These are phyloP conservation scores for Aegilops tauschii DNA, from an alignment of 176 grass and related monocot species.

Conservation along the genomic window DNA sequence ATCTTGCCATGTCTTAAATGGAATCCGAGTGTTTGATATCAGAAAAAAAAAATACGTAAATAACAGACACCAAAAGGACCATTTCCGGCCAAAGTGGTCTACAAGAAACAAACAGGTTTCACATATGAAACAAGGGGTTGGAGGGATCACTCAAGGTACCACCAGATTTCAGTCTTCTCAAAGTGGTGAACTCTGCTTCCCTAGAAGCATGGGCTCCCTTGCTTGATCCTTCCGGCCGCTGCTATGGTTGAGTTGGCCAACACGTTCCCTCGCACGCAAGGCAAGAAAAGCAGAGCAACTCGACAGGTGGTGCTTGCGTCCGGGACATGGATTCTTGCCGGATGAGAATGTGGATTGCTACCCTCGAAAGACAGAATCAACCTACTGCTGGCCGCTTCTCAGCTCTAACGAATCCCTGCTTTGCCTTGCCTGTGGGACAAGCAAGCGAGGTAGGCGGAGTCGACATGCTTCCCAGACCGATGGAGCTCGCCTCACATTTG, in stretches of 20 bases:
- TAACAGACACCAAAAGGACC: too few species aligned
- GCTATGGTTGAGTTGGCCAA: not conserved
- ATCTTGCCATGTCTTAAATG: too few species aligned
- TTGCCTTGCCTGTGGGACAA: slow-evolving; percentile 31
- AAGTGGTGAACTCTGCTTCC: not conserved
- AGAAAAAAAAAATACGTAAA: too few species aligned
- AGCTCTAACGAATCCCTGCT: slow-evolving; percentile 12
- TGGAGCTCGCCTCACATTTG: slow-evolving; percentile 3
- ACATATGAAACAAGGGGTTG: not conserved
- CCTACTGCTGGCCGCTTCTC: slow-evolving; percentile 32
- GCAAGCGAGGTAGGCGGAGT: not conserved
- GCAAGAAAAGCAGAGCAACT: not conserved
- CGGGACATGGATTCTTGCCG: not conserved
- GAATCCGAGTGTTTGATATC: too few species aligned
- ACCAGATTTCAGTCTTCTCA: not conserved
- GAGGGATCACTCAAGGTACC: not conserved
- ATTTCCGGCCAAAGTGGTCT: not conserved
- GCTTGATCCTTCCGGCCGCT: not conserved
- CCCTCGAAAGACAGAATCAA: slow-evolving; percentile 14
- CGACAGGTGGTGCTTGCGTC: slow-evolving; percentile 28
- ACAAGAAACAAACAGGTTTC: not conserved
- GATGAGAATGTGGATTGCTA: slow-evolving; percentile 6
- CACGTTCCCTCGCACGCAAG: slow-evolving; percentile 25
- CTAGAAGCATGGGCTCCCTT: slow-evolving; percentile 2
- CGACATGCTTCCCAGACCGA: not conserved